These are phyloP conservation scores for Calendula officinalis DNA, from an alignment of 129 eudicot genomes.

Conservation along the genomic window DNA sequence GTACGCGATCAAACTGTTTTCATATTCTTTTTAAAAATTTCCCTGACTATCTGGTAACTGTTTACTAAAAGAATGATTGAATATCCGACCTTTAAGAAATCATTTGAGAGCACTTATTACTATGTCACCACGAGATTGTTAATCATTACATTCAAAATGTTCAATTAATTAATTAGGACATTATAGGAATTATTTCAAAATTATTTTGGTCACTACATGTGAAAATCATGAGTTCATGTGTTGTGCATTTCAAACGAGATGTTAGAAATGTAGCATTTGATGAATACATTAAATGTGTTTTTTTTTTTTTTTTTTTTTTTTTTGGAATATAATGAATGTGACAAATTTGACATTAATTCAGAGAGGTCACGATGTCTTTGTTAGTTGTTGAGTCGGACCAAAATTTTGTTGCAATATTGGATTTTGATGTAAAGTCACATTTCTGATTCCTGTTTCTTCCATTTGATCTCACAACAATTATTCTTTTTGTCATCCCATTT, in stretches of 20 bases:
- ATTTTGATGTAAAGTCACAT: slow-evolving; percentile 22
- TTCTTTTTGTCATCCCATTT: slow-evolving; percentile 6
- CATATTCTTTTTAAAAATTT: too few relatives aligned
- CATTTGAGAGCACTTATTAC: too few relatives aligned
- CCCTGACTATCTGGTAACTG: too few relatives aligned
- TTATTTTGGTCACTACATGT: background rate
- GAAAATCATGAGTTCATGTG: background rate
- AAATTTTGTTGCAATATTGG: slow-evolving; percentile 26
- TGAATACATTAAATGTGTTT: slow-evolving; percentile 11
- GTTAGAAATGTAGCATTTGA: background rate
- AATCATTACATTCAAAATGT: too few relatives aligned
- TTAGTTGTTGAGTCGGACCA: slow-evolving; percentile 20
- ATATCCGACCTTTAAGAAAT: too few relatives aligned
- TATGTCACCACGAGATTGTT: too few relatives aligned
- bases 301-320: too few relatives aligned
- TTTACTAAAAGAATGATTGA: too few relatives aligned
- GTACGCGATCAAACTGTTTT: too few relatives aligned
- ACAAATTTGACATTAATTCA: slow-evolving; percentile 2
- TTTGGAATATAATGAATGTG: slow-evolving; percentile 27
- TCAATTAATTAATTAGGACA: too few relatives aligned
- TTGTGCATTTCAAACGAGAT: slow-evolving; percentile 19
- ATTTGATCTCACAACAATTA: background rate
- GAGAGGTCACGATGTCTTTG: slow-evolving; percentile 5
- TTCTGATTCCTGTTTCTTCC: background rate
- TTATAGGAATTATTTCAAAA: too few relatives aligned